phyloP scores from a whole-genome alignment of 1,139 yeast species.

The Magnusiomyces tetraspermus region DNA sequence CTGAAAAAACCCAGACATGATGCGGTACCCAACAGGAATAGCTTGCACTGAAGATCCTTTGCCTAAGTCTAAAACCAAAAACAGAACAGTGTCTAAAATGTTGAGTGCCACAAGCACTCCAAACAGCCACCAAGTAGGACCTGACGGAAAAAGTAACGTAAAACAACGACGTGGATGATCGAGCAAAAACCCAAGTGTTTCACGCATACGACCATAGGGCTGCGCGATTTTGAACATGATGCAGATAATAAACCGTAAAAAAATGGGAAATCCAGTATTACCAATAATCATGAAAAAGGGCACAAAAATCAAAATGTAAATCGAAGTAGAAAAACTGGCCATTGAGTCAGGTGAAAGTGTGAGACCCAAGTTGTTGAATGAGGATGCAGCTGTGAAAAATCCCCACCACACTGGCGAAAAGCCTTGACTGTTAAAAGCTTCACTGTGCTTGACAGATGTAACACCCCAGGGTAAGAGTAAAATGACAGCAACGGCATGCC shows the following conservation, averaged over 20 bases:
- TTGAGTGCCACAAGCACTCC: slow-evolving; percentile 64
- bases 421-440: slow-evolving; percentile 43
- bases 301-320: slow-evolving; percentile 53
- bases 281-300: slow-evolving; percentile 75
- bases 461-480: slow-evolving; percentile 62
- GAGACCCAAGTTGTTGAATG: slow-evolving; percentile 77
- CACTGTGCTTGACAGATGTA: too few species aligned
- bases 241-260: slow-evolving; percentile 77
- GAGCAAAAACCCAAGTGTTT: slow-evolving; percentile 73
- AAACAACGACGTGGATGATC: slow-evolving; percentile 98
- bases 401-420: slow-evolving; percentile 87
- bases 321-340: slow-evolving; percentile 51
- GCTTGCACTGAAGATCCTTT: slow-evolving; percentile 27
- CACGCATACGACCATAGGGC: slow-evolving; percentile 42
- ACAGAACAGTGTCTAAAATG: slow-evolving; percentile 66
- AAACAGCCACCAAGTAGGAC: slow-evolving; percentile 93
- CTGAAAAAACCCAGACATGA: slow-evolving; percentile 77
- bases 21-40: slow-evolving; percentile 56
- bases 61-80: slow-evolving; percentile 65
- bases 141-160: slow-evolving; percentile 79
- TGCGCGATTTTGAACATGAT: slow-evolving; percentile 55
- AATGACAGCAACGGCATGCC: slow-evolving; percentile 52
- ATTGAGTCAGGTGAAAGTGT: slow-evolving; percentile 76
- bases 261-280: slow-evolving; percentile 85
- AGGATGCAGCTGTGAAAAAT: slow-evolving; percentile 64